These are phyloP conservation scores for Annulohypoxylon stygium DNA, from an alignment of 495 filamentous ascomycete species.

Conservation along the genomic window DNA sequence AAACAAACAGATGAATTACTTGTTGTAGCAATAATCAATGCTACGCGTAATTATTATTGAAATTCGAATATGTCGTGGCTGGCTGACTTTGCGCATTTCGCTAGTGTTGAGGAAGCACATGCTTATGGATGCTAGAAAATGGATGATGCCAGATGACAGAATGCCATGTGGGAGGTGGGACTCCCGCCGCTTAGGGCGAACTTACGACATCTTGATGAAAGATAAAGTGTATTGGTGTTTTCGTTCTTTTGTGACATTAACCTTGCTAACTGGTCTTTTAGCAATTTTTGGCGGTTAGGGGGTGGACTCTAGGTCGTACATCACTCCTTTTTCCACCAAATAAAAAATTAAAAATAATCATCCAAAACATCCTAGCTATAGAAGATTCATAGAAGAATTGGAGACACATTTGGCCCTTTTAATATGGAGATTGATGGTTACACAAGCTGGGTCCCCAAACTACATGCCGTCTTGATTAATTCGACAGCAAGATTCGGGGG, in stretches of 20 bases:
- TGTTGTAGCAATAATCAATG: constrained; percentile 4
- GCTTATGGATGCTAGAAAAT: constrained; percentile 2
- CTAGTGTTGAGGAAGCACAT: constrained; percentile 9
- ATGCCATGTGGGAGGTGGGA: constrained; percentile 48
- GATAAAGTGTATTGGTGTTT: constrained; percentile 7
- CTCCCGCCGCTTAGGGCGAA: constrained; percentile 36
- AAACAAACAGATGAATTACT: constrained; percentile 5
- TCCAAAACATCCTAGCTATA: constrained; percentile 38
- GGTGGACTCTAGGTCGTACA: background rate
- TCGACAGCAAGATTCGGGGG: constrained; percentile 43
- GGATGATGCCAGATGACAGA: constrained; percentile 38
- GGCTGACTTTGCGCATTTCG: constrained; percentile 22
- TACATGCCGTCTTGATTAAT: constrained; percentile 50
- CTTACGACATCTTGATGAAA: constrained; percentile 39
- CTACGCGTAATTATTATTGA: constrained; percentile 5
- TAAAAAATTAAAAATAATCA: constrained; percentile 14
- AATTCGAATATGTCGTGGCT: background rate
- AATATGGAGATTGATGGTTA: constrained; percentile 51
- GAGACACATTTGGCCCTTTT: constrained; percentile 42
- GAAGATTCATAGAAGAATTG: constrained; percentile 50
- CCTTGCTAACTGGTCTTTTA: constrained; percentile 10
- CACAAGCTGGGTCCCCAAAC: constrained; percentile 49
- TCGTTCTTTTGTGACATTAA: constrained; percentile 19
- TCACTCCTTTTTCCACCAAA: constrained; percentile 15
- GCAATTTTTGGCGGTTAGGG: background rate